Base-by-base conservation (phyloP, 1,139 yeast species). In the Wickerhamiella pararugosa region DNA sequence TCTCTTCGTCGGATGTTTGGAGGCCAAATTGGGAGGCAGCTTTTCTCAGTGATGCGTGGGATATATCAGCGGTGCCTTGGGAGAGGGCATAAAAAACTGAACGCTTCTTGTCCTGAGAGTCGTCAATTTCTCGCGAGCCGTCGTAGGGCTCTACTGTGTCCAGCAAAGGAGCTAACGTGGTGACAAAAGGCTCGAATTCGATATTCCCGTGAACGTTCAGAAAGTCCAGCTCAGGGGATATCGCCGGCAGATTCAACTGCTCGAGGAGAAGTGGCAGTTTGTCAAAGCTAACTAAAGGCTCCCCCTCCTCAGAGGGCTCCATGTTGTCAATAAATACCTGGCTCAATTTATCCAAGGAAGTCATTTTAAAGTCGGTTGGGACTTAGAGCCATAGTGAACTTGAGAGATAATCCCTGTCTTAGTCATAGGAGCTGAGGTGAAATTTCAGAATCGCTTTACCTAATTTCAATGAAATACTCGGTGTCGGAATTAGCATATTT, bases 401-500 rank as follows among this genome's bases (percentile, higher is more conserved):
- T 15, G 21, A 15, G 2, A 15, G 21, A 15, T 15, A 15, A 15
- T 15, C 21, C 21, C 21, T 15, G 21, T 15, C 2, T 15, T 15
- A 15, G 21, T 15, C 21, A 15, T 15, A 15, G 21, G 21, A 15
- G 21, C 4, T 15, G 21, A 15, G 21, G 21, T 15, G 21, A 15
- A 15, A 15, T 15, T 15, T 15, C 21, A 15, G 21, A 15, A 15
- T 15, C 21, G 21, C 21, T 15, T 15, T 15, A 27, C 41, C 34
- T 31, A 28, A 26, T 28, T 25, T n/a, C 29, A 7, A 34, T 34
- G 37, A 34, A 26, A 40, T 54, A 84, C 47, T 86, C 96, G 5
- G 81, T 87, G 8, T 81, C 97, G 1, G 98, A 87, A 62, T 72
- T 84, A 53, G 73, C 86, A 6, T 87, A 79, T 56, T 63, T 87